Base-by-base conservation (phyloP, 768 basidiomycete genomes). In the Atractiella rhizophila region DNA sequence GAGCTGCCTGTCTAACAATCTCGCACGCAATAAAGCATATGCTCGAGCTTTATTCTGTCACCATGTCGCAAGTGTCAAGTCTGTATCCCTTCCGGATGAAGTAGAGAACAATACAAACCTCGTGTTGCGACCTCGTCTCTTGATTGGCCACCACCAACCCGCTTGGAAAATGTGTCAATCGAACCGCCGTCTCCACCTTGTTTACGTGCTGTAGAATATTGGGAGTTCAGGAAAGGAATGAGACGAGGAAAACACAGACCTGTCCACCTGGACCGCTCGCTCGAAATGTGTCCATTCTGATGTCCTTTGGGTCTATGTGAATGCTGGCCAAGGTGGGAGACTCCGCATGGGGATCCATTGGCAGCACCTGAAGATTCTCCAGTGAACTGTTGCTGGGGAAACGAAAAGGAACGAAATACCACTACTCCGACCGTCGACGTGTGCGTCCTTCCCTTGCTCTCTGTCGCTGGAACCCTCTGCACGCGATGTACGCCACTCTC, bases 71-170 rank as follows among this genome's bases (percentile, higher is more conserved):
- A 13, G 16, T 36, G 24, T 25, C 33, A 33, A 11, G 5, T 11
- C 27, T 26, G n/a, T 11, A 33, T 10, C 4, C 18, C 12, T 4
- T 6, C 21, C 4, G 25, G 3, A 20, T 19, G 27, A 28, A 8
- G 12, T 18, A 38, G 29, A 29, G 26, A 16, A 13, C 4, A 2
- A 19, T 19, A 48, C 62, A 10, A 43, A 82, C 82, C 64, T 81
- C 76, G 57, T 96, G 88, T 54, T 98, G 91, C 56, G 76, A 81
- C 5, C 91, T 70, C 50, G 86, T 83, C 53, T 98, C 86, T 62
- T 98, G 91, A 80, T 94, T 96, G 7, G 83, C 85, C 8, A 96
- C 88, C 1, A 76, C 77, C 40, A 96, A 74, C 0, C 88, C 85
- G 4, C 82, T 78, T 1, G 91, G 88, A 12, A 77, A 61, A 52